Evolutionary conservation across 805 yeast species (phyloP).

Genomic region (Brettanomyces nanus): DNA sequence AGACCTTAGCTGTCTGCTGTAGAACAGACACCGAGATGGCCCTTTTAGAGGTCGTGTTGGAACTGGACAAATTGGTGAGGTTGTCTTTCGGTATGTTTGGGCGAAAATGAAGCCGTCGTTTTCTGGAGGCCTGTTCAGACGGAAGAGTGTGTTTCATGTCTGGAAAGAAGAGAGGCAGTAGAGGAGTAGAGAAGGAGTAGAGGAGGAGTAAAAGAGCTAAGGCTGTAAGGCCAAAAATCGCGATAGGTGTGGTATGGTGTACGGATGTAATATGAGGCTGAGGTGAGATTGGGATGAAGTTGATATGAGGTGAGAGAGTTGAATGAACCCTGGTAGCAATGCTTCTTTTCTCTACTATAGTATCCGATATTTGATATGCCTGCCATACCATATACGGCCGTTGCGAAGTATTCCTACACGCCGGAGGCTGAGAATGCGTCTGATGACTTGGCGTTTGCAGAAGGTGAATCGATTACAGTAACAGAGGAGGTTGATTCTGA

Average conservation of each 20-base stretch:
- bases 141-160: too few relatives aligned
- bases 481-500: constrained; percentile 81
- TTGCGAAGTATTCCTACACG: constrained; percentile 24
- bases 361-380: neutral
- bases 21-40: neutral
- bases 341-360: neutral
- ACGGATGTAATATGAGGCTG: too few relatives aligned
- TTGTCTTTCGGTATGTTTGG: neutral
- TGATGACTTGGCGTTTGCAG: constrained; percentile 71
- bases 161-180: too few relatives aligned
- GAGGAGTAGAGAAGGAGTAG: too few relatives aligned
- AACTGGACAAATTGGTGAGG: neutral
- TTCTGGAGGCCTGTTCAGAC: too few relatives aligned
- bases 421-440: constrained; percentile 48
- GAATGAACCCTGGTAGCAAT: too few relatives aligned
- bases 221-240: too few relatives aligned
- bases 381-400: constrained; percentile 19
- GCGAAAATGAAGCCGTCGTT: neutral
- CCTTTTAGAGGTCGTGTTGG: neutral
- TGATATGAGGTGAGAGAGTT: too few relatives aligned
- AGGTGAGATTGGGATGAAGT: too few relatives aligned
- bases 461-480: constrained; percentile 66
- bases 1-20: too few relatives aligned
- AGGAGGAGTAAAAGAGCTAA: too few relatives aligned
- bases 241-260: too few relatives aligned